Evolutionary conservation across 768 basidiomycete genomes (phyloP).

Genomic region (Kwoniella dejecticola): DNA sequence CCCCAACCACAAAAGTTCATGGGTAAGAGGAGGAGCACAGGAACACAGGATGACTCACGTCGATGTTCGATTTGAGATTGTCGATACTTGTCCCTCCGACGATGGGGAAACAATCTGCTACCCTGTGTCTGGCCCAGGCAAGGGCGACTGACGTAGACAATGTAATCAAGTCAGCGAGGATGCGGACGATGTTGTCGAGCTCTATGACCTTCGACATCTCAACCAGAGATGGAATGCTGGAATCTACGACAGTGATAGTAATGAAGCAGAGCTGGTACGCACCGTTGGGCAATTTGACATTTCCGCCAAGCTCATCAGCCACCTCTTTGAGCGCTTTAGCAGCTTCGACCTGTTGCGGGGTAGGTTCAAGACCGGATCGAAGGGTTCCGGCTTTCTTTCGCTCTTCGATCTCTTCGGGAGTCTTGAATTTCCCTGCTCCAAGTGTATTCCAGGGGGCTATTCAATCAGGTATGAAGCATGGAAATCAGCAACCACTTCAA

Average conservation of each 20-base stretch:
- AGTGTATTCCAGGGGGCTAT: conserved; percentile 59
- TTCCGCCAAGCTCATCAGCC: conserved; percentile 42
- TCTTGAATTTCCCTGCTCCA: conserved; percentile 56
- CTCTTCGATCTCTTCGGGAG: conserved; percentile 35
- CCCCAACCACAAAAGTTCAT: too few species aligned
- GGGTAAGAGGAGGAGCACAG: too few species aligned
- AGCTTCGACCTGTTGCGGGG: conserved; percentile 24
- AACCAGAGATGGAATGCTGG: background rate
- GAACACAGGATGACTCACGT: too few species aligned
- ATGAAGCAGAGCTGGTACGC: background rate
- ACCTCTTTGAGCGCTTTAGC: conserved; percentile 39
- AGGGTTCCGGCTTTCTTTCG: conserved; percentile 25
- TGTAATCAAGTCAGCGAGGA: too few species aligned
- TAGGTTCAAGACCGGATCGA: conserved; percentile 12
- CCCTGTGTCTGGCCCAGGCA: conserved; percentile 41
- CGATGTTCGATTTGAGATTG: conserved; percentile 35
- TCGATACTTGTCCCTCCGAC: conserved; percentile 45
- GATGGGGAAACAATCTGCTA: conserved; percentile 47
- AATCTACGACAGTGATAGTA: conserved; percentile 4
- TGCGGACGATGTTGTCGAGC: too few species aligned
- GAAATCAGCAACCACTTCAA: too few species aligned
- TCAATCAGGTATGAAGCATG: too few species aligned
- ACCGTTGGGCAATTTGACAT: conserved; percentile 25
- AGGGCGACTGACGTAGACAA: conserved; percentile 32
- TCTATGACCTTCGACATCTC: too few species aligned